Conservation (phyloP, 768 basidiomycete species). For the Lactarius evosmus region DNA sequence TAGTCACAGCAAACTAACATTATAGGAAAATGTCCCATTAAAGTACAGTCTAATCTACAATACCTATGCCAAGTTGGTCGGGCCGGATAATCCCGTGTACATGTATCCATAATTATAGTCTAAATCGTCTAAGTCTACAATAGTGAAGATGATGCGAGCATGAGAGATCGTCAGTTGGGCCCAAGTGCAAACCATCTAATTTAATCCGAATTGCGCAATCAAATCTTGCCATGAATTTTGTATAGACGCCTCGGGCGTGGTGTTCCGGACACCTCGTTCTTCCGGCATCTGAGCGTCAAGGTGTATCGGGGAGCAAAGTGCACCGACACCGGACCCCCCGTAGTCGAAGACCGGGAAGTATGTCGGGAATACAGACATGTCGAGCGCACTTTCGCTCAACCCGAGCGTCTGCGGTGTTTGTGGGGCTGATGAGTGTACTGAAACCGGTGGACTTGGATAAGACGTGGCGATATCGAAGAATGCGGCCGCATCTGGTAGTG, state of each 20-base stretch:
- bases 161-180: neutral
- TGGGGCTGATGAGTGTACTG: constrained; percentile 11
- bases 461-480: constrained; percentile 24
- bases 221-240: constrained; percentile 32
- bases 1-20: neutral
- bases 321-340: constrained; percentile 14
- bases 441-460: constrained; percentile 24
- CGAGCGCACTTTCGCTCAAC: constrained; percentile 5
- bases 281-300: constrained; percentile 14
- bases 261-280: constrained; percentile 29
- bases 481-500: constrained; percentile 8
- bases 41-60: constrained; percentile 1
- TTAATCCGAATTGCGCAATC: constrained; percentile 34
- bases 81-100: neutral
- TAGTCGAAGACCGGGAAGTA: constrained; percentile 27
- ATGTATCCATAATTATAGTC: constrained; percentile 1
- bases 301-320: constrained; percentile 22
- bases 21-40: neutral
- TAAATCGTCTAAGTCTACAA: neutral
- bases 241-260: constrained; percentile 37
- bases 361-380: constrained; percentile 24
- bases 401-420: constrained; percentile 16
- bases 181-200: neutral
- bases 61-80: neutral
- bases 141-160: neutral